A percentile compares a stretch with the other conserved stretches of the same genome.
phyloP scores from a whole-genome alignment of 2,329 filamentous ascomycete genomes.

The Paramyrothecium roridum region DNA sequence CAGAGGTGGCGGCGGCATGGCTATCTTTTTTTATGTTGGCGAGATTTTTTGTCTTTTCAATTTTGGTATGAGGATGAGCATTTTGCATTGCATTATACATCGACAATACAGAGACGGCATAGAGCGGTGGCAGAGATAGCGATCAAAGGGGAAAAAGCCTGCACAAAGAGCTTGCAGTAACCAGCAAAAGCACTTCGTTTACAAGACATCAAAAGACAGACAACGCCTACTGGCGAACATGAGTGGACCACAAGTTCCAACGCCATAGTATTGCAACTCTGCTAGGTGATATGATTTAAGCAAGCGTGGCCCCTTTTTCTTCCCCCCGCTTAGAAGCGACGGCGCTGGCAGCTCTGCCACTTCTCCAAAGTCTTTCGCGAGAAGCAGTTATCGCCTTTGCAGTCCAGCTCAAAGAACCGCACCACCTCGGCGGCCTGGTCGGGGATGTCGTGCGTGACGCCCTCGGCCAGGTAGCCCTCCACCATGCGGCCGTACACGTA shows the following conservation, averaged over 20 bases:
- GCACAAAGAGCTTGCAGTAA: neutral
- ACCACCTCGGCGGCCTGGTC: neutral
- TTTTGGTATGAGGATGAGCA: neutral
- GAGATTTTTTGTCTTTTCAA: neutral
- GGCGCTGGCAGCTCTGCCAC: neutral
- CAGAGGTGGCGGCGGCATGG: neutral
- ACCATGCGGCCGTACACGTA: constrained; percentile 1
- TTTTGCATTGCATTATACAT: neutral
- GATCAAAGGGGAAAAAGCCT: neutral
- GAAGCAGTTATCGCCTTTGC: neutral
- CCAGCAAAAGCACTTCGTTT: neutral
- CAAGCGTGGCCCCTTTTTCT: neutral
- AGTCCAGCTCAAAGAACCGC: constrained; percentile 1
- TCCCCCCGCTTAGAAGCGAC: neutral
- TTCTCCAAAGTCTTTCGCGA: constrained; percentile 1
- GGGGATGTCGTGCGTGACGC: constrained; percentile 2
- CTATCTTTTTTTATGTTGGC: neutral
- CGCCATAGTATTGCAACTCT: no score
- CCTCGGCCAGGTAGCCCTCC: neutral
- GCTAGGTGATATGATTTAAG: no score
- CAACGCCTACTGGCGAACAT: no score
- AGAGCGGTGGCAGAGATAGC: neutral
- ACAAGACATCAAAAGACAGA: no score
- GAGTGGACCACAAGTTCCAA: no score
- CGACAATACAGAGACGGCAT: neutral